Evolutionary conservation across 495 filamentous ascomycete species (phyloP).

Genomic region (Xylaria sp.): DNA sequence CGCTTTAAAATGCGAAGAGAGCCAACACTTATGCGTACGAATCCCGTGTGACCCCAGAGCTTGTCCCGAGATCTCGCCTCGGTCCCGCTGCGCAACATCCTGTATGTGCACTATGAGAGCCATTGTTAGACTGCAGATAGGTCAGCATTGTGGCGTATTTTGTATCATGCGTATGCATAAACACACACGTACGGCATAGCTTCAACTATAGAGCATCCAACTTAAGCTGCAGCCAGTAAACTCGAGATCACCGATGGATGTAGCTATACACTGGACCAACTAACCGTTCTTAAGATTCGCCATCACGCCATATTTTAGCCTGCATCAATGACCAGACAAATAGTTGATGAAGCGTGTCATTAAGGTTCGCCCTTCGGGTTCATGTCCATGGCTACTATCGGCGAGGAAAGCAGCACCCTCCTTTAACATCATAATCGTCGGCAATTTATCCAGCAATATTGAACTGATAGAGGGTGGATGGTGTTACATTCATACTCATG

Average conservation of each 20-base stretch:
- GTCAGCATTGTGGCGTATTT: constrained; percentile 13
- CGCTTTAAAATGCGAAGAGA: neutral
- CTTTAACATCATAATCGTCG: neutral
- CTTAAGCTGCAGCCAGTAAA: neutral
- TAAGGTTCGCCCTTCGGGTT: neutral
- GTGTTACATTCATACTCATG: neutral
- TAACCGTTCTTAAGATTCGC: neutral
- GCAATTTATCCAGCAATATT: neutral
- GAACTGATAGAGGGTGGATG: neutral
- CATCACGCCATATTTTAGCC: constrained; percentile 6
- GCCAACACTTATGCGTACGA: neutral
- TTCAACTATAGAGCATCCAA: neutral
- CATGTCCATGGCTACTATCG: neutral
- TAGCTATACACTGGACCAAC: neutral
- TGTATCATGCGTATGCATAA: constrained; percentile 13
- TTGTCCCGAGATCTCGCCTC: constrained; percentile 22
- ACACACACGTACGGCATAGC: neutral
- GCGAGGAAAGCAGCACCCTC: neutral
- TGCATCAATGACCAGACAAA: neutral
- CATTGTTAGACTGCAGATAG: constrained; percentile 7
- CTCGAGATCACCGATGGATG: neutral
- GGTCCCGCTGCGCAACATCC: constrained; percentile 9
- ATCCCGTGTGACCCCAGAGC: constrained; percentile 6
- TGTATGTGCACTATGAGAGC: neutral
- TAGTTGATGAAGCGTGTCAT: neutral